Conservation (phyloP, 2,329 filamentous ascomycete species). For the Pseudogymnoascus sp. region DNA sequence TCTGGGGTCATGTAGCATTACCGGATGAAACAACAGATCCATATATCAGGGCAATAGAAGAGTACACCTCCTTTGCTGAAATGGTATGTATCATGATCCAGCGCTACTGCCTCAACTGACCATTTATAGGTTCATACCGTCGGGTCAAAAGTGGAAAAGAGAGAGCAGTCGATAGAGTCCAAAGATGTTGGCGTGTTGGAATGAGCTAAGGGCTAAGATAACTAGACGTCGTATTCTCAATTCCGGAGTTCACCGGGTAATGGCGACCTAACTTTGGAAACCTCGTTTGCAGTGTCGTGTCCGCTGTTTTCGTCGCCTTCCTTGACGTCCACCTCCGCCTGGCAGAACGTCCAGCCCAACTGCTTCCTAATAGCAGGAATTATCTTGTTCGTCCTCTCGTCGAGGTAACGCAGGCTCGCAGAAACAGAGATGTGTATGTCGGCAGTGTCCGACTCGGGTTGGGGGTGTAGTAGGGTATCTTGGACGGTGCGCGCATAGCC, state of each 20-base stretch:
- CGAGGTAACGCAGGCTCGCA: no score
- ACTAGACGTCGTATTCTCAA: background rate
- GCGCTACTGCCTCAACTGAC: background rate
- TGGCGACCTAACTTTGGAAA: no score
- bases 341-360: no score
- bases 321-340: no score
- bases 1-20: slow-evolving; percentile 74
- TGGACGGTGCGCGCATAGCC: no score
- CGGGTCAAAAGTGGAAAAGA: background rate
- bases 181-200: background rate
- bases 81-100: slow-evolving; percentile 37
- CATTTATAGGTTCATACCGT: background rate
- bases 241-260: background rate
- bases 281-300: no score
- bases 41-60: slow-evolving; percentile 65
- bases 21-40: slow-evolving; percentile 55
- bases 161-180: background rate
- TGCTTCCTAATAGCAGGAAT: no score
- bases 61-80: slow-evolving; percentile 70
- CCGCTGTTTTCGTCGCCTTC: no score
- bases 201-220: background rate
- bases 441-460: no score
- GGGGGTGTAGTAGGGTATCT: no score
- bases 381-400: no score
- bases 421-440: no score